A percentile compares a stretch with the other conserved stretches of the same genome.
phyloP scores from a whole-genome alignment of 192 early-diverging fungal genomes.

The Coemansia guatemalensis region DNA sequence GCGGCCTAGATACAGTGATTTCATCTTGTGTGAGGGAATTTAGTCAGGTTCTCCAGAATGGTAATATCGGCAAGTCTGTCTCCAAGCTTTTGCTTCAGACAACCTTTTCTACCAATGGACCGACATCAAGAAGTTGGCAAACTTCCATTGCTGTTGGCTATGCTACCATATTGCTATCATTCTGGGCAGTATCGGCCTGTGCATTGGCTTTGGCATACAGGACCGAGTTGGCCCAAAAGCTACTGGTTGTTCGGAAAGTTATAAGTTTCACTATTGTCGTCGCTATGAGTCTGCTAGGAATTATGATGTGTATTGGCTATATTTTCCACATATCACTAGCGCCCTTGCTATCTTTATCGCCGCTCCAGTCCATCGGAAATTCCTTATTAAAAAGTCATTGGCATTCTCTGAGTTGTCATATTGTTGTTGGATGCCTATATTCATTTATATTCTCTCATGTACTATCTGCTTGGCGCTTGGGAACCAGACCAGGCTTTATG shows the following conservation, averaged over 20 bases:
- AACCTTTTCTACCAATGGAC: background rate
- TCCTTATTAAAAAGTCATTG: background rate
- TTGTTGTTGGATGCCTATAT: background rate
- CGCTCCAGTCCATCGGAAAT: background rate
- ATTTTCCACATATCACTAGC: background rate
- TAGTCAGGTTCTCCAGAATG: background rate
- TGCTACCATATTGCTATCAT: background rate
- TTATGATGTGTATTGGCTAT: background rate
- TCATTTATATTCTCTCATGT: background rate
- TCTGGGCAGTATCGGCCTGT: background rate
- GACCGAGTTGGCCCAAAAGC: background rate
- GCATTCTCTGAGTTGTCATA: background rate
- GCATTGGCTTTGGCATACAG: background rate
- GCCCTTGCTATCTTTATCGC: background rate
- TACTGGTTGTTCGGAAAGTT: background rate
- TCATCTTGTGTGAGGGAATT: background rate
- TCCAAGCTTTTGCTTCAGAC: background rate
- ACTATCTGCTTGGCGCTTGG: background rate
- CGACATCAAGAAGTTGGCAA: background rate
- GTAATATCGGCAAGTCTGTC: background rate
- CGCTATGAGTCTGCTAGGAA: background rate
- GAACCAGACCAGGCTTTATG: slow-evolving; percentile 8
- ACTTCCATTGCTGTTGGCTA: background rate
- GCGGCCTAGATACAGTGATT: background rate
- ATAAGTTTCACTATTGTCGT: background rate